Conservation (phyloP, 2,329 filamentous ascomycete species). For the Curvularia sp. region DNA sequence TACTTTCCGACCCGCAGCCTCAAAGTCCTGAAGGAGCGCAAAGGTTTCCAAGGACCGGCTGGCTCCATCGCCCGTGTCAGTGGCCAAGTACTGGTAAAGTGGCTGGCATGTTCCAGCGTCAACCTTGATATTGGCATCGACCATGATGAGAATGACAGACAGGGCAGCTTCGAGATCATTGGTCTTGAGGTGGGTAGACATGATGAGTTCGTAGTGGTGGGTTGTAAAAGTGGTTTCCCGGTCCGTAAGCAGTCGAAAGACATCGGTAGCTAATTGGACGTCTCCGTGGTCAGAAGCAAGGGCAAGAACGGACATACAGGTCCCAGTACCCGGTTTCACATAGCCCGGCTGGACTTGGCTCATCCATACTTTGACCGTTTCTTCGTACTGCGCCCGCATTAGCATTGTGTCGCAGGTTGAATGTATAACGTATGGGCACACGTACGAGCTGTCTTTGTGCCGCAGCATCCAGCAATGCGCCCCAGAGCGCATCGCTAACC, state of each 20-base stretch:
- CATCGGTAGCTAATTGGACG: constrained; percentile 71
- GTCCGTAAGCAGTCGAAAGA: constrained; percentile 69
- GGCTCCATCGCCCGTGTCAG: constrained; percentile 50
- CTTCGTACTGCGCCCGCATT: constrained; percentile 60
- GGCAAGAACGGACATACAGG: constrained; percentile 72
- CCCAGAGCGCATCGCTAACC: constrained; percentile 67
- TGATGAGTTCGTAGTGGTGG: constrained; percentile 80
- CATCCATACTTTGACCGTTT: constrained; percentile 75
- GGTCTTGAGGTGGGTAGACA: constrained; percentile 70
- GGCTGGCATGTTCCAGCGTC: constrained; percentile 68
- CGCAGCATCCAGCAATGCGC: constrained; percentile 77
- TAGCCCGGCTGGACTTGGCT: constrained; percentile 66
- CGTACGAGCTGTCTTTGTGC: constrained; percentile 66
- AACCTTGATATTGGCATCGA: constrained; percentile 65
- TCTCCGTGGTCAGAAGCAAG: constrained; percentile 75
- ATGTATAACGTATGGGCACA: not conserved
- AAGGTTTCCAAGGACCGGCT: constrained; percentile 62
- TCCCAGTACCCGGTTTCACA: constrained; percentile 69
- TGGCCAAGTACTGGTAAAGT: constrained; percentile 65
- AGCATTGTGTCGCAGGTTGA: constrained; percentile 6
- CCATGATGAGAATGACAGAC: constrained; percentile 76
- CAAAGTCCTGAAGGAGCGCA: constrained; percentile 63
- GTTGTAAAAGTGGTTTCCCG: constrained; percentile 65
- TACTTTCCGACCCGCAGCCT: constrained; percentile 57
- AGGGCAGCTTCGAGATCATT: constrained; percentile 72